Conservation (phyloP, 768 basidiomycete species). For the Macrolepiota fuliginosa region DNA sequence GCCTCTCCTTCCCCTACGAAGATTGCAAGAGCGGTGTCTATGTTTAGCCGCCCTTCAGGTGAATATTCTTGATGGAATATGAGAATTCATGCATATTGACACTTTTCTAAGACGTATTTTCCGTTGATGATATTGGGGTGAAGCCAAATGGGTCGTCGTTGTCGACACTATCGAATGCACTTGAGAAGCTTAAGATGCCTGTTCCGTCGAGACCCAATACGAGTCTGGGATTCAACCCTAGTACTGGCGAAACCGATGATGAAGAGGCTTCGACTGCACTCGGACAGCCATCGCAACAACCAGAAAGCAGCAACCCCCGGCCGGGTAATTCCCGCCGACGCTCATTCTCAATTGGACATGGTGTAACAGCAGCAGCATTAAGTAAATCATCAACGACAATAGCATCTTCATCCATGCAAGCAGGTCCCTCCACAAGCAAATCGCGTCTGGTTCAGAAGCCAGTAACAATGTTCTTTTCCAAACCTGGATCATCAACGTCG, state of each 20-base stretch:
- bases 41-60: slow-evolving; percentile 15
- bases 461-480: slow-evolving; percentile 24
- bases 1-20: slow-evolving; percentile 18
- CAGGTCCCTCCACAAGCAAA: slow-evolving; percentile 13
- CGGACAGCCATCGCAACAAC: slow-evolving; percentile 18
- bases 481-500: slow-evolving; percentile 8
- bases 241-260: slow-evolving; percentile 26
- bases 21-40: slow-evolving; percentile 15
- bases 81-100: slow-evolving; percentile 2
- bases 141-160: slow-evolving; percentile 41
- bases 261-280: slow-evolving; percentile 19
- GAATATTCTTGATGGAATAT: neutral
- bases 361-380: neutral
- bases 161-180: slow-evolving; percentile 62
- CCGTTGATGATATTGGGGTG: slow-evolving; percentile 17
- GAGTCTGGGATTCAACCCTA: slow-evolving; percentile 62
- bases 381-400: slow-evolving; percentile 2
- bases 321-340: slow-evolving; percentile 17
- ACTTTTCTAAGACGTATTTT: slow-evolving; percentile 17
- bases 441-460: slow-evolving; percentile 25
- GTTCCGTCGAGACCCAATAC: slow-evolving; percentile 67
- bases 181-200: slow-evolving; percentile 69
- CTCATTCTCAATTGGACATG: slow-evolving; percentile 20
- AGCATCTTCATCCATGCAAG: slow-evolving; percentile 7
- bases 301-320: neutral